Evolutionary conservation across 768 basidiomycete genomes (phyloP).

Genomic region (Pleurotus giganteus): DNA sequence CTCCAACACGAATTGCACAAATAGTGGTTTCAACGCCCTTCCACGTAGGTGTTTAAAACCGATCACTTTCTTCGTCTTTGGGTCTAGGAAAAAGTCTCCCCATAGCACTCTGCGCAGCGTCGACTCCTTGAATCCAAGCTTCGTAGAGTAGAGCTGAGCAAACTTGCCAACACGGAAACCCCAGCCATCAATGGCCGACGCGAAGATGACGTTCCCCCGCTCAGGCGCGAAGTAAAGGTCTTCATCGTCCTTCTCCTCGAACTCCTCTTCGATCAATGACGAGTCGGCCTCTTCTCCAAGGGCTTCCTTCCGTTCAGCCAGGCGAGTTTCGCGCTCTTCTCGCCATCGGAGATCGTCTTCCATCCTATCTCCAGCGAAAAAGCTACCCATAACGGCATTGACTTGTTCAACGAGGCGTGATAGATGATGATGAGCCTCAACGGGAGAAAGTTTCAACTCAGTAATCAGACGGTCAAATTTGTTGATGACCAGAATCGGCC

Average conservation of each 20-base stretch:
- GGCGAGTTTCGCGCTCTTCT: conserved; percentile 84
- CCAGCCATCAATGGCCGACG: conserved; percentile 96
- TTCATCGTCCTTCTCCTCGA: conserved; percentile 95
- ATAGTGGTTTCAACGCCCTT: conserved; percentile 86
- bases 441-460: conserved; percentile 86
- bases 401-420: conserved; percentile 92
- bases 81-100: conserved; percentile 97
- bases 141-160: conserved; percentile 86
- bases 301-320: conserved; percentile 72
- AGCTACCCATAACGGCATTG: conserved; percentile 96
- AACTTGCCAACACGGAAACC: conserved; percentile 94
- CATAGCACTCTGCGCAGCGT: conserved; percentile 87
- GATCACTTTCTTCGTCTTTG: conserved; percentile 92
- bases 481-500: conserved; percentile 94
- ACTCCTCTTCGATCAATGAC: conserved; percentile 62
- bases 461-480: conserved; percentile 94
- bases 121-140: conserved; percentile 86
- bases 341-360: conserved; percentile 94
- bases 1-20: conserved; percentile 96
- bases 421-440: conserved; percentile 95
- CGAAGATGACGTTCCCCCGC: conserved; percentile 93
- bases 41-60: conserved; percentile 88
- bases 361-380: conserved; percentile 95
- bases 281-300: conserved; percentile 66
- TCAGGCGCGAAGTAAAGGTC: conserved; percentile 97